Evolutionary conservation across 1,284 basidiomycete genomes (phyloP).

Genomic region (Leccinum pallidistipes): DNA sequence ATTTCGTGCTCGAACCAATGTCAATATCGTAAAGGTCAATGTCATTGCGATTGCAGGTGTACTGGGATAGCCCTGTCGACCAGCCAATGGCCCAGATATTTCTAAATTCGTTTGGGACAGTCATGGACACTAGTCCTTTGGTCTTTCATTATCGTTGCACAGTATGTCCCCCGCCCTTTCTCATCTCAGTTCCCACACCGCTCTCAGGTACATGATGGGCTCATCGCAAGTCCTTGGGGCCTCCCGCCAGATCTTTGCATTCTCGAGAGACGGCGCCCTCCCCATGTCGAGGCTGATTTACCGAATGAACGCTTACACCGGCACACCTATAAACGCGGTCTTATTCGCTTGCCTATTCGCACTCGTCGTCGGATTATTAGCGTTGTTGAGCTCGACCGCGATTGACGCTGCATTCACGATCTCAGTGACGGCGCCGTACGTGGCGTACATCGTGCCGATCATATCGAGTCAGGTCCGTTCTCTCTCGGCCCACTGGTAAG

Average conservation of each 20-base stretch:
- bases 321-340: not conserved
- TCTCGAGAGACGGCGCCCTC: not conserved
- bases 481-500: not conserved
- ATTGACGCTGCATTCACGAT: not conserved
- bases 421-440: not conserved
- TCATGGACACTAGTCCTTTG: slow-evolving; percentile 9
- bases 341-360: not conserved
- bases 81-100: not conserved
- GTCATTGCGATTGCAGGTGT: not conserved
- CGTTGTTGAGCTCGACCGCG: not conserved
- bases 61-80: not conserved
- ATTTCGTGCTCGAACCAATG: not conserved
- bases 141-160: slow-evolving; percentile 25
- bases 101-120: not conserved
- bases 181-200: not conserved
- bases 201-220: slow-evolving; percentile 1
- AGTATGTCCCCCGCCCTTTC: slow-evolving; percentile 13
- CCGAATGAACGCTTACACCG: not conserved
- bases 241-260: not conserved
- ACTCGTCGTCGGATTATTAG: not conserved
- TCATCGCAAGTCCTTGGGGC: not conserved
- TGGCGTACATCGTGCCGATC: not conserved
- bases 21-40: not conserved
- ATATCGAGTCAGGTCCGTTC: slow-evolving; percentile 1
- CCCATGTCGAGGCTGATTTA: not conserved